Evolutionary conservation across 129 eudicot genomes (phyloP), one percentile per base, ranked within the genome.

Genomic region (Chrysanthemum makinoi): DNA sequence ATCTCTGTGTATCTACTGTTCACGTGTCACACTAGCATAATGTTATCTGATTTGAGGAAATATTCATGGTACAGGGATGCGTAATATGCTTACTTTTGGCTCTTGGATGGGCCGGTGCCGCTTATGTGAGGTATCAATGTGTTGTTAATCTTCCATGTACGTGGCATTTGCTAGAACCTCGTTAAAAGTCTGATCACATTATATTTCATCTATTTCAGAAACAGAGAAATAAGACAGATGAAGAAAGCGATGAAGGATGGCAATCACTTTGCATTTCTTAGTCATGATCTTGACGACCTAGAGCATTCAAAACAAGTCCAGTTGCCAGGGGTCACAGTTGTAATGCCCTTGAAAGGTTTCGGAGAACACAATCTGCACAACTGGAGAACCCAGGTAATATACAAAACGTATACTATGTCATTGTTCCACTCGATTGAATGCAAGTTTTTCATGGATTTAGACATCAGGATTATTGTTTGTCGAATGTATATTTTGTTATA

Each of bases 321-420:
- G 52, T 81, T 94, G 75, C 99, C 99, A 18, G 83, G 96, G 71
- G 99, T 94, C 70, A 82, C 99, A 6, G 96, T 94, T 79, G 96
- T 94, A 69, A 94, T 94, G 99, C 99, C 99, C 72, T 82, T 94
- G 73, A 94, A 94, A 83, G 99, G 99, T 26, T 94, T 87, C 59
- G 99, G 99, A 62, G 99, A 94, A 75, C 99, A 94, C 81, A 94
- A 94, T 76, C 76, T 94, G 59, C 99, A 89, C 80, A 94, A 94
- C 78, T 94, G 99, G 99, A 84, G 91, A 86, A 87, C 81, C 68
- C 99, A 94, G 99, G 99, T 94, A 72, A 72, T 78, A 28, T 60
- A 68, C 53, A 33, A 13, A 60, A 52, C 6, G 1, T 43, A 24
- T 30, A 13, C 10, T 53, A 13, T 65, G 72, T 74, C 20, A 65